Base-by-base conservation (phyloP, 176 grass and related monocot species). In the Rhynchospora breviuscula region DNA sequence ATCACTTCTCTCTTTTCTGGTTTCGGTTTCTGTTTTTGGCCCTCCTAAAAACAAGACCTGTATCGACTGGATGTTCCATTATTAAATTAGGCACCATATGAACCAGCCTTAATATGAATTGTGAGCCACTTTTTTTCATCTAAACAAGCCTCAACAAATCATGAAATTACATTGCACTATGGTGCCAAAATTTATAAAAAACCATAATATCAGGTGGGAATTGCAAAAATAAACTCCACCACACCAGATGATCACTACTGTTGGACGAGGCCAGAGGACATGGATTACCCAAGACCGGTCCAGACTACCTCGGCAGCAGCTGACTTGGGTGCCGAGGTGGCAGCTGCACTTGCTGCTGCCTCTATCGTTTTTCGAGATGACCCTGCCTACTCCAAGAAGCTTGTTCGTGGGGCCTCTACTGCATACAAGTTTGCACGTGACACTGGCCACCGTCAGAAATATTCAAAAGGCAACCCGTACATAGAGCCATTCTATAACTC, bases 181-280 rank as follows among this genome's bases (percentile, higher is more conserved):
- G 19, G 6, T 8, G 14, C 5, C 8, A 33, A 60, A 17, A 45
- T 81, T 81, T 46, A 46, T 81, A 45, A 29, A 82, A 33, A 59
- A 45, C 29, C 43, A 25, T 52, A 26, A 66, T 23, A 45, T 59
- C 59, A 94, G 95, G 91, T 98, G 40, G 93, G 96, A 1, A 2
- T 2, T 0, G 91, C 96, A 1, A 86, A 73, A 78, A 85, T 90
- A 67, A 88, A 79, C 82, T 66, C 58, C 10, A 91, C 17, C 56
- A 40, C 45, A 23, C 91, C 93, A 2, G 91, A 98, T 64, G 93
- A 98, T 26, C 96, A 98, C 80, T 91, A 44, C 91, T 98, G 96
- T 84, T 98, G 93, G 96, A 94, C 86, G 86, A 77, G 96, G 25
- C 96, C 96, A 6, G 96, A 98, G 86, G 91, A 98, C 89, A 98